Base-by-base conservation (phyloP, 345 rosid species). In the Lumnitzera littorea region DNA sequence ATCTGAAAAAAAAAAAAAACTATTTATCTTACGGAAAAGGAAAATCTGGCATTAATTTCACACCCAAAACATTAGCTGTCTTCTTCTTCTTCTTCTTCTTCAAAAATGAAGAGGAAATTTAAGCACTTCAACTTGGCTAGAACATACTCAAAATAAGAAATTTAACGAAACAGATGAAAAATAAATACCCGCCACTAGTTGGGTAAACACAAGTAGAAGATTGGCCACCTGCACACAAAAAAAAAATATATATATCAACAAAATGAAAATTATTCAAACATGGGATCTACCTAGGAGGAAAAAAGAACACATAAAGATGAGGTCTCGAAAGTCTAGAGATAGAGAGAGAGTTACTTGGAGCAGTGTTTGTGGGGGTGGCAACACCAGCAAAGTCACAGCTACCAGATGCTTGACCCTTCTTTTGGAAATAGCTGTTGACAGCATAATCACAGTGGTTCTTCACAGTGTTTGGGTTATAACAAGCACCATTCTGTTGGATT, bases 361-460 rank as follows among this genome's bases (percentile, higher is more conserved):
- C 27, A 16, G 67, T 16, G n/a, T 61, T 5, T 56, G 91, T 64
- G 65, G 76, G 27, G 55, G 86, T 12, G 17, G 99, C 99, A 43
- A 89, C 53, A 57, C 85, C 87, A 15, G 88, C 59, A 65, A 94
- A 94, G 67, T 94, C 87, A 71, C 96, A 94, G 80, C 78, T 84
- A 1, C 79, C 91, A 17, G 51, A 0, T 66, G 29, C 17, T 76
- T 81, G 81, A 55, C 79, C 78, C 51, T 89, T 78, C 72, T 31
- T 86, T 69, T 94, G 97, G 76, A 74, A 94, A 67, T 84, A 90
- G 66, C 84, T 90, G 74, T 94, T 94, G 12, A 79, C 99, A 9
- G 97, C 97, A 67, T 83, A 94, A 62, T 70, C 80, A 74, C 99
- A 94, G 84, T 94, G 99, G 59, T 73, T 81, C 64, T 86, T 91